phyloP scores from a whole-genome alignment of 768 basidiomycete species.

The Polyporus arcularius region DNA sequence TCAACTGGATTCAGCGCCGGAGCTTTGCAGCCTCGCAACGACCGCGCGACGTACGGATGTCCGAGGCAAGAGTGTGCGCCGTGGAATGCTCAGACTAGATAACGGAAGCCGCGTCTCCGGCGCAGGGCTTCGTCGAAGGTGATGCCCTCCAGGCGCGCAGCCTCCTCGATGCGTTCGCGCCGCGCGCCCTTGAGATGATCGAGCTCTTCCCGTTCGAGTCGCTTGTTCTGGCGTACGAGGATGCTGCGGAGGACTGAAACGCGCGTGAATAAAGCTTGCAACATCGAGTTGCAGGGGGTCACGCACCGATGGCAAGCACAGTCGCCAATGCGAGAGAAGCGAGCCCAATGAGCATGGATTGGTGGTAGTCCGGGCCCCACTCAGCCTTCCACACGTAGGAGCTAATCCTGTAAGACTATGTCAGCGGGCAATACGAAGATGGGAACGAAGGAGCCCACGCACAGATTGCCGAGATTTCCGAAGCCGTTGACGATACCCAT shows the following conservation, averaged over 20 bases:
- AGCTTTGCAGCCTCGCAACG: too few species aligned
- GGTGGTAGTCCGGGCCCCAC: slow-evolving; percentile 68
- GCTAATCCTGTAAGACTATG: slow-evolving; percentile 43
- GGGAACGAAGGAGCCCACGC: slow-evolving; percentile 22
- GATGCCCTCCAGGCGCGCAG: slow-evolving; percentile 59
- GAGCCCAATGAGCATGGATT: slow-evolving; percentile 55
- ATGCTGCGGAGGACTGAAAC: slow-evolving; percentile 42
- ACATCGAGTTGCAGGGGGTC: neutral
- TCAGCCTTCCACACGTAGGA: slow-evolving; percentile 61
- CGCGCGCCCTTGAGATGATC: slow-evolving; percentile 45
- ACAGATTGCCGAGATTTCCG: slow-evolving; percentile 63
- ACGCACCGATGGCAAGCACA: slow-evolving; percentile 37
- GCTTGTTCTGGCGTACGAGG: slow-evolving; percentile 52
- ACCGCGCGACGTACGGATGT: too few species aligned
- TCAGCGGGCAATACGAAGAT: neutral
- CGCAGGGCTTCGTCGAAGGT: slow-evolving; percentile 60
- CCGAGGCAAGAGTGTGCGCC: too few species aligned
- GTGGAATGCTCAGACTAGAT: slow-evolving; percentile 42
- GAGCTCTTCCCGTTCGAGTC: slow-evolving; percentile 51
- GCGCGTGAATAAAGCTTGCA: neutral
- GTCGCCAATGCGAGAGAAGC: slow-evolving; percentile 34
- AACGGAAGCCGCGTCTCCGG: slow-evolving; percentile 58
- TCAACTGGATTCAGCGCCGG: too few species aligned
- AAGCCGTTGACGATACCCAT: slow-evolving; percentile 65
- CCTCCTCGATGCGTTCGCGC: slow-evolving; percentile 54